Percentiles rank a stretch among this genome's conserved stretches.
These are phyloP conservation scores for Sugiyamaella pinicola DNA, from an alignment of 1,139 yeast species.

Conservation along the genomic window DNA sequence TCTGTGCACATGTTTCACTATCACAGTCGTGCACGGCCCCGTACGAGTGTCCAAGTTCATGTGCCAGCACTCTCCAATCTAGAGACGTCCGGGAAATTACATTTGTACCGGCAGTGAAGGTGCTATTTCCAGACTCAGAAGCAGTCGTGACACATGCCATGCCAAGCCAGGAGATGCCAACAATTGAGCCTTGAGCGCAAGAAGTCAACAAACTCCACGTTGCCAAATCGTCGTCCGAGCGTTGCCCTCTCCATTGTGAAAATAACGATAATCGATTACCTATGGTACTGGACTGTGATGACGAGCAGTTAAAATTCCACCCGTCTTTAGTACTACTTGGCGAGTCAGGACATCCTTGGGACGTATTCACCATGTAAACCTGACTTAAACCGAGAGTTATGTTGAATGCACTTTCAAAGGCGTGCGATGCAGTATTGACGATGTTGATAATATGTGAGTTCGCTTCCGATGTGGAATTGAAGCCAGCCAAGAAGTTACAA, in stretches of 20 bases:
- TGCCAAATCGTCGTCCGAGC: constrained; percentile 41
- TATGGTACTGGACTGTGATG: constrained; percentile 27
- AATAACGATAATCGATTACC: constrained; percentile 40
- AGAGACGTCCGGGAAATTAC: constrained; percentile 41
- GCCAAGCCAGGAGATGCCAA: constrained; percentile 48
- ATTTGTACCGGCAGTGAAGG: constrained; percentile 42
- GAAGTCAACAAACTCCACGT: constrained; percentile 45
- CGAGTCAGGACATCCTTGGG: constrained; percentile 35
- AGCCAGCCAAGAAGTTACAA: constrained; percentile 41
- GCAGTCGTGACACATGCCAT: constrained; percentile 39
- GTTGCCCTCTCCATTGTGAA: constrained; percentile 42
- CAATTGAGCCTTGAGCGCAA: constrained; percentile 42
- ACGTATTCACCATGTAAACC: constrained; percentile 34
- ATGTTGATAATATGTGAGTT: constrained; percentile 40
- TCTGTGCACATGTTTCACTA: constrained; percentile 40
- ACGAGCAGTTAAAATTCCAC: constrained; percentile 42
- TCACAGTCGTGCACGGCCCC: constrained; percentile 51
- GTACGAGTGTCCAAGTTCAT: constrained; percentile 47
- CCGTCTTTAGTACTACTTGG: constrained; percentile 27
- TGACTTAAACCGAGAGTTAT: constrained; percentile 41
- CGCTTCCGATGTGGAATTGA: constrained; percentile 38
- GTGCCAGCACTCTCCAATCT: constrained; percentile 47
- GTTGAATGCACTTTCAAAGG: constrained; percentile 44
- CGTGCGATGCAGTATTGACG: constrained; percentile 44
- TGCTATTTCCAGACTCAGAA: constrained; percentile 28